Evolutionary conservation across 345 rosid genomes (phyloP).

Genomic region (Salix arbutifolia): DNA sequence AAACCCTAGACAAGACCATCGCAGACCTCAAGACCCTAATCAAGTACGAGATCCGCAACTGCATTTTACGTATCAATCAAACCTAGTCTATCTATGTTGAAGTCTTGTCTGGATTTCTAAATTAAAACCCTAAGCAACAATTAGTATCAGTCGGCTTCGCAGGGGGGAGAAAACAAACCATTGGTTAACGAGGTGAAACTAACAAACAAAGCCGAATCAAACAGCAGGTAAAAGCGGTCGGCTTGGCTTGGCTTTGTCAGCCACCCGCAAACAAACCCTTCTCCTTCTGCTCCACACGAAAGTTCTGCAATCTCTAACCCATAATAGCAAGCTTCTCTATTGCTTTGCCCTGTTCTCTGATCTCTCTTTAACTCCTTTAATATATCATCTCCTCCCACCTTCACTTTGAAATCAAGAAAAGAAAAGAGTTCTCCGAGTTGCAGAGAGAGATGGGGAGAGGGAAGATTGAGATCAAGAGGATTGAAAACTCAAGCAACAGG

Average conservation of each 20-base stretch:
- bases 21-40: neutral
- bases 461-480: constrained; percentile 75
- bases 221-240: constrained; percentile 22
- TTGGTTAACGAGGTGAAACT: constrained; percentile 37
- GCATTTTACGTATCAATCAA: constrained; percentile 3
- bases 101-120: neutral
- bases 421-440: neutral
- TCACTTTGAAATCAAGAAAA: constrained; percentile 14
- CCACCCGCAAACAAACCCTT: constrained; percentile 42
- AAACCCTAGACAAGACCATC: constrained; percentile 14
- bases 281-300: constrained; percentile 47
- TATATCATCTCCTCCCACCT: constrained; percentile 14
- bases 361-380: constrained; percentile 14
- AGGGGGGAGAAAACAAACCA: constrained; percentile 17
- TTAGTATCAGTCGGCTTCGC: neutral
- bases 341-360: constrained; percentile 15
- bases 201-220: constrained; percentile 22
- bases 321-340: constrained; percentile 38
- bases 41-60: neutral
- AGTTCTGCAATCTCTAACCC: constrained; percentile 45
- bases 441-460: constrained; percentile 62
- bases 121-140: neutral
- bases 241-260: constrained; percentile 45
- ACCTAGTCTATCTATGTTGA: neutral
- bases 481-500: constrained; percentile 72